Evolutionary conservation across 2,329 filamentous ascomycete genomes (phyloP), one percentile per base, ranked within the genome.

Genomic region (Colletotrichum siamense): DNA sequence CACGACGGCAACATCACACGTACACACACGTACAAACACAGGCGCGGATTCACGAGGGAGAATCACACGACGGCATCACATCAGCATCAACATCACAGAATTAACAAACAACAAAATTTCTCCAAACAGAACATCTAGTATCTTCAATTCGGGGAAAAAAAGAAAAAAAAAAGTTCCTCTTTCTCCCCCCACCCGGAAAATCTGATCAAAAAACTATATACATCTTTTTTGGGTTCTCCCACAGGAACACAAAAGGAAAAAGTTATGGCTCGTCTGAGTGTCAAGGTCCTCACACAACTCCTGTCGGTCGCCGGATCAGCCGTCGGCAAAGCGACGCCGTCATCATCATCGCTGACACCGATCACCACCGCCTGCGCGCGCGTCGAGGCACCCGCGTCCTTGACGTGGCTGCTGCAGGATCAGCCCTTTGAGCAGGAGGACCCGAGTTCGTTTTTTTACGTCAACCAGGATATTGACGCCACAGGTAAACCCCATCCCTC

Each of bases 361-460:
- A 16, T 64, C 28, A 24, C 64, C 18, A 13, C 66, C n/a, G 75
- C 52, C 12, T 77, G 75, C 71, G 66, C 71, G n/a, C 66, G 36
- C 44, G 8, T 77, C 71, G 52, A 64, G 22, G 75, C 71, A n/a
- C 75, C 75, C 28, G 24, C 71, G 18, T 69, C 75, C 52, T 26
- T 77, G 66, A 75, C 66, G 8, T 77, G 75, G 75, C 52, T 77
- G 8, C 34, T 77, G 36, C 71, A 75, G 30, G 75, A 77, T 49
- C 75, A 77, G 68, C 71, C 75, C 61, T 77, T 77, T 57, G 75
- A 75, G 52, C 75, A 71, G 49, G 75, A 74, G 30, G 75, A 77
- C 26, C 75, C 75, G 52, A 75, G 71, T 18, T 62, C 71, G n/a
- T 77, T 77, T n/a, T 77, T 77, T 61, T 77, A 77, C 71, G 75